Percentiles rank a stretch among this genome's conserved stretches.
These are phyloP conservation scores for Nothomitra cinnamomea DNA, from an alignment of 2,329 filamentous ascomycete species.

Conservation along the genomic window DNA sequence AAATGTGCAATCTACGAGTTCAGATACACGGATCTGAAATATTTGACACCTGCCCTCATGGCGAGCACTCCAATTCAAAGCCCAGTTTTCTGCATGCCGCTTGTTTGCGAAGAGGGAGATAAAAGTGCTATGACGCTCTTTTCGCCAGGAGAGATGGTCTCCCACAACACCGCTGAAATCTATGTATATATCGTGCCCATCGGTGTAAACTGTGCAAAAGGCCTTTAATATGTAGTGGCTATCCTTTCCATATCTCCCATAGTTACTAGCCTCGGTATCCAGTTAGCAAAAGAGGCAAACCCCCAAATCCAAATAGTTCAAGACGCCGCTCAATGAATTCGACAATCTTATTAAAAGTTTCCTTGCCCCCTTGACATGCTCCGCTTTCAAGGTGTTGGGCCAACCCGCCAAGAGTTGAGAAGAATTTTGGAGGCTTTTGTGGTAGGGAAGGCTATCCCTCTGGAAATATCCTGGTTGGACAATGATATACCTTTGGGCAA, in stretches of 20 bases:
- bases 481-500: slow-evolving; percentile 7
- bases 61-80: neutral
- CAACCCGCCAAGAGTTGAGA: slow-evolving; percentile 7
- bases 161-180: neutral
- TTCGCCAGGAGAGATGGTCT: neutral
- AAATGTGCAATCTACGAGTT: neutral
- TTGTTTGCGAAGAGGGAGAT: neutral
- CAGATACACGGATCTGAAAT: neutral
- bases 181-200: neutral
- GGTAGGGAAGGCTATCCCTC: neutral
- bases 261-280: slow-evolving; percentile 1
- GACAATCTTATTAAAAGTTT: slow-evolving; percentile 5
- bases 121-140: neutral
- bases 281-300: slow-evolving; percentile 6
- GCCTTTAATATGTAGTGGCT: too few relatives aligned
- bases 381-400: slow-evolving; percentile 8
- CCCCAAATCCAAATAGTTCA: slow-evolving; percentile 6
- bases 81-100: neutral
- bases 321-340: slow-evolving; percentile 7
- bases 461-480: slow-evolving; percentile 1
- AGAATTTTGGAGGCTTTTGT: slow-evolving; percentile 3
- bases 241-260: slow-evolving; percentile 1
- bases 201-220: too few relatives aligned
- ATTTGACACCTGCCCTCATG: neutral
- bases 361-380: slow-evolving; percentile 7